Evolutionary conservation across 1,139 yeast species (phyloP).

Genomic region (Blastobotrys indianensis): DNA sequence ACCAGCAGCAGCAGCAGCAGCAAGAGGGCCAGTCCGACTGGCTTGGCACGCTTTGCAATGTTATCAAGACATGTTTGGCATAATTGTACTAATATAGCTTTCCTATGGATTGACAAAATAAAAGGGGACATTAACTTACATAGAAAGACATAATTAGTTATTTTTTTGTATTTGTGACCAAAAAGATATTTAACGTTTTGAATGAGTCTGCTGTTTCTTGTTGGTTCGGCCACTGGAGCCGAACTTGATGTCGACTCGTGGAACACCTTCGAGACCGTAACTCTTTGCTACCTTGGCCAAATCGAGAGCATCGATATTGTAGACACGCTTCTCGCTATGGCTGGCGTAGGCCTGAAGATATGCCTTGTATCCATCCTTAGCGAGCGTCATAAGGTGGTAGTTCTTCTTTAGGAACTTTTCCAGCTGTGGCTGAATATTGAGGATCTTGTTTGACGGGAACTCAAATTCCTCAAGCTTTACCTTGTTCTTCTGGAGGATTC

Average conservation of each 20-base stretch:
- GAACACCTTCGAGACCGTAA: constrained; percentile 92
- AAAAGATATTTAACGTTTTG: neutral
- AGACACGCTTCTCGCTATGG: constrained; percentile 91
- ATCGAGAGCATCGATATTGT: constrained; percentile 91
- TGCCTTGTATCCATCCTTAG: constrained; percentile 95
- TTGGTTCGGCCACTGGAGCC: constrained; percentile 79
- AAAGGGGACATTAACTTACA: neutral
- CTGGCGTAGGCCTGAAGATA: constrained; percentile 96
- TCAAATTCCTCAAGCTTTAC: constrained; percentile 96
- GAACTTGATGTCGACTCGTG: constrained; percentile 91
- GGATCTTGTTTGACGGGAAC: constrained; percentile 88
- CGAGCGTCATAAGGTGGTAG: constrained; percentile 90
- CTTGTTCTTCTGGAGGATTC: constrained; percentile 92
- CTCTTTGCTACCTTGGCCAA: constrained; percentile 91
- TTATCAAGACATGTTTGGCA: constrained; percentile 12
- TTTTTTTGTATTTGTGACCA: neutral
- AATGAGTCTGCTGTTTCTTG: constrained; percentile 13
- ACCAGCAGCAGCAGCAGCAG: constrained; percentile 27
- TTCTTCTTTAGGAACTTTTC: constrained; percentile 87
- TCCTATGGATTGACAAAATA: neutral
- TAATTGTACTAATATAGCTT: neutral
- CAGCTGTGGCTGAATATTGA: constrained; percentile 90
- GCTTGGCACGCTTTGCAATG: constrained; percentile 19
- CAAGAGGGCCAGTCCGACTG: constrained; percentile 17
- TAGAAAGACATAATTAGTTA: neutral